Base-by-base conservation (phyloP, 108 stramenopile species). In the Pseudonitzschia multiseries region DNA sequence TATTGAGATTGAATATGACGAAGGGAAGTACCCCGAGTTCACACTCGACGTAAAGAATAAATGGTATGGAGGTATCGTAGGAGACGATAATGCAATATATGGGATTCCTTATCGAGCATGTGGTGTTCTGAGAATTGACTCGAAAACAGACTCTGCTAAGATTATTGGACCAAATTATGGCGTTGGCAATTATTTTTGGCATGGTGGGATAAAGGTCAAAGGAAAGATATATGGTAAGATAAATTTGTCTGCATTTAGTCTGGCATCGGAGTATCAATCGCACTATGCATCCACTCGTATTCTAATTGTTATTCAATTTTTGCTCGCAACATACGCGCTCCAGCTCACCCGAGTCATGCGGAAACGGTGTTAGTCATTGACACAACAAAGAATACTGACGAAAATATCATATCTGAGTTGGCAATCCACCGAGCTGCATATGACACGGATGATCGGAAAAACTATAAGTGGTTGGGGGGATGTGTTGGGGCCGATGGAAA, bases 401-500 rank as follows among this genome's bases (percentile, higher is more conserved):
- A 69, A 42, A 75, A 66, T 54, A 50, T 66, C 50, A 78, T 74
- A 32, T 81, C 82, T n/a, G 78, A 80, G 57, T 63, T 90, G 65
- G 69, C 84, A 4, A 93, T 90, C 65, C 77, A 85, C 26, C 75
- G 85, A 46, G 75, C 75, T 22, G 54, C 50, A 17, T 74, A 87
- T 59, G 89, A 90, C 73, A 69, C 73, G 1, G 79, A 88, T 73
- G 62, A 50, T 8, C 75, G 65, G n/a, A 63, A 72, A 70, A 85
- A 74, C 14, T 95, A 89, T 69, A 92, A 93, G 72, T 96, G 95
- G 95, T 69, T 93, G 15, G 95, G 95, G 26, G 95, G 95, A 10
- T 59, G 46, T 22, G 57, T 92, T 31, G 92, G 89, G 22, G 83
- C 76, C 0, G 89, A 92, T 79, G 92, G 89, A 28, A 89, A 91